A percentile compares a stretch with the other conserved stretches of the same genome.
These are phyloP conservation scores for Coemansia sp. DNA, from an alignment of 192 early-diverging fungal species.

Conservation along the genomic window DNA sequence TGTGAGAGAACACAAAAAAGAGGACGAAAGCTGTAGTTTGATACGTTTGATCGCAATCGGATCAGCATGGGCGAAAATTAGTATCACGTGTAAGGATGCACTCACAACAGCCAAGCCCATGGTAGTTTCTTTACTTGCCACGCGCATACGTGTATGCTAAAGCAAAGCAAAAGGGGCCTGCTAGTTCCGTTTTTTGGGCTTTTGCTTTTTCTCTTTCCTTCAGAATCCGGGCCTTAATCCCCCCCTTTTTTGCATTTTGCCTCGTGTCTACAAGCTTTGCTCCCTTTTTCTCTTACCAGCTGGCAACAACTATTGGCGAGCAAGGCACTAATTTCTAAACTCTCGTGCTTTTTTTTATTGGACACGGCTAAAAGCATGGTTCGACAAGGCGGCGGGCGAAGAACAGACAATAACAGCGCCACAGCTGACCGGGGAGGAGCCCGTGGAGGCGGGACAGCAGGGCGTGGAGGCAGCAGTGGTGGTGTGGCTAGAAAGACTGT, in stretches of 20 bases:
- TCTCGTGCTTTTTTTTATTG: not conserved
- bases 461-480: not conserved
- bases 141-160: not conserved
- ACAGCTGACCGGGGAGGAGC: conserved; percentile 1
- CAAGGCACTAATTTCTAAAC: not conserved
- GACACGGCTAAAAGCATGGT: not conserved
- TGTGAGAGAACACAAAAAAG: not conserved
- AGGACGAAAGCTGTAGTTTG: not conserved
- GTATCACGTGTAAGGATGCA: not conserved
- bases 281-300: not conserved
- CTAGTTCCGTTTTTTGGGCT: no score
- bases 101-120: not conserved
- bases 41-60: not conserved
- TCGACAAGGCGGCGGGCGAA: conserved; percentile 2
- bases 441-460: not conserved
- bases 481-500: conserved; percentile 23
- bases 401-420: conserved; percentile 5
- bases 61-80: not conserved
- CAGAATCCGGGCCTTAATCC: no score
- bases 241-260: not conserved
- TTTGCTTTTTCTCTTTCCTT: no score
- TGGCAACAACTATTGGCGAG: not conserved
- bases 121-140: not conserved
- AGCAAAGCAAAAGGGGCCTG: no score
- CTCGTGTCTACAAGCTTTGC: not conserved